phyloP scores from a whole-genome alignment of 345 rosid species.

The Dovyalis caffra region DNA sequence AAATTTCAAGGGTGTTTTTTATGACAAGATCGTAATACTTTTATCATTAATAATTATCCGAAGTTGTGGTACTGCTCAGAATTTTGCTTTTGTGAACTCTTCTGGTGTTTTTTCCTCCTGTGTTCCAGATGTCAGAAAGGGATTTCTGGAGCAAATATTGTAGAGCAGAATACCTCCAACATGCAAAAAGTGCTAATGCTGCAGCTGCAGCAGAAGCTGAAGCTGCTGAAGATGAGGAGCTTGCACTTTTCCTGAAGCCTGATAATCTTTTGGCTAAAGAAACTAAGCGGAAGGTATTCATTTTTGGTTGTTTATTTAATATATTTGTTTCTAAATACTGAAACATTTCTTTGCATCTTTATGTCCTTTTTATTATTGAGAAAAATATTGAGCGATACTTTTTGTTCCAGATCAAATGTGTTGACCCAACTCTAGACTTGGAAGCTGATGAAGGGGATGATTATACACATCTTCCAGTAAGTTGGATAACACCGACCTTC shows the following conservation, averaged over 20 bases:
- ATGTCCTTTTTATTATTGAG: slow-evolving; percentile 17
- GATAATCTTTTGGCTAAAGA: slow-evolving; percentile 85
- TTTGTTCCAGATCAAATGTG: slow-evolving; percentile 66
- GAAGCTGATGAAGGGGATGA: slow-evolving; percentile 97
- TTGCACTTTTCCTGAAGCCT: slow-evolving; percentile 82
- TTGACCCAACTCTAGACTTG: slow-evolving; percentile 94
- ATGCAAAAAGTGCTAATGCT: slow-evolving; percentile 64
- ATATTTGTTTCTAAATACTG: neutral
- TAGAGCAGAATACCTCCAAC: slow-evolving; percentile 88
- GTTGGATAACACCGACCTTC: slow-evolving; percentile 20
- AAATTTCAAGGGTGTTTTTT: slow-evolving; percentile 3
- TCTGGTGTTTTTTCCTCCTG: slow-evolving; percentile 13
- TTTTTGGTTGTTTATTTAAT: slow-evolving; percentile 15
- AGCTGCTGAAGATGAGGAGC: slow-evolving; percentile 98
- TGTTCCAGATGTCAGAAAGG: slow-evolving; percentile 74
- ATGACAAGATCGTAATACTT: slow-evolving; percentile 2
- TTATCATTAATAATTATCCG: neutral
- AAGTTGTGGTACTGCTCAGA: neutral
- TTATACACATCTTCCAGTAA: slow-evolving; percentile 86
- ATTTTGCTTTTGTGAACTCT: neutral
- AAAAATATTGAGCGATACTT: neutral
- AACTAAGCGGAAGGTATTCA: slow-evolving; percentile 67
- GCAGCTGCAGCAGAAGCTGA: slow-evolving; percentile 93
- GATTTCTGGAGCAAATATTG: slow-evolving; percentile 97
- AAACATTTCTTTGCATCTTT: slow-evolving; percentile 3